Evolutionary conservation across 1,284 basidiomycete genomes (phyloP), one percentile per base, ranked within the genome.

Genomic region (Ustilago esculenta): DNA sequence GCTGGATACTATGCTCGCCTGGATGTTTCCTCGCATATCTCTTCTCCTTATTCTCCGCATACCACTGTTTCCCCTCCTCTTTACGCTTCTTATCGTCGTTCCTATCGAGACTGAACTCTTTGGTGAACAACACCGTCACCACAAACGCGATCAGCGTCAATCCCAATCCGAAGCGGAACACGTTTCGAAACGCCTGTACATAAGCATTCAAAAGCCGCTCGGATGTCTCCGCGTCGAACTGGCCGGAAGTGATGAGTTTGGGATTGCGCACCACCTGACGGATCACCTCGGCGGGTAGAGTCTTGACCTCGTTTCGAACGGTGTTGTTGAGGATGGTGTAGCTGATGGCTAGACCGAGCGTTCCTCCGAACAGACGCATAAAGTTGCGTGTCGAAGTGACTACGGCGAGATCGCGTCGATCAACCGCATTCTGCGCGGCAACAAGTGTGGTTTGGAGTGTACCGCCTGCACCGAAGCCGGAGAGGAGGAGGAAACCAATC

Each of bases 311-410:
- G 23, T n/a, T 41, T 2, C 52, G 47, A 4, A 68, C 63, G 1
- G 58, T 53, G 51, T 76, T 60, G 47, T 54, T 75, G 72, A 83
- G 64, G 37, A 82, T 79, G 6, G 87, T 86, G 1, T 87, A 86
- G 11, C 86, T 87, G 29, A 90, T 83, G 0, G 89, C 88, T 1
- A 90, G 84, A 8, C 86, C 83, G 0, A 90, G 73, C 0, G 88
- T 87, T 18, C 88, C 88, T 20, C 89, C 89, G 3, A 90, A 83
- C 15, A 87, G 81, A 5, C 89, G 86, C 51, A 89, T 83, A 73
- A 90, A 89, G 73, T 90, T 90, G 27, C 89, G 85, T 45, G 88
- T 86, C 0, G 87, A 86, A 0, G 89, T 90, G 1, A 90, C 88
- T 7, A 89, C 88, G 1, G 88, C 87, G 86, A 90, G 88, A 59